Base-by-base conservation (phyloP, 768 basidiomycete species). In the Agaricus sinodeliciosus region DNA sequence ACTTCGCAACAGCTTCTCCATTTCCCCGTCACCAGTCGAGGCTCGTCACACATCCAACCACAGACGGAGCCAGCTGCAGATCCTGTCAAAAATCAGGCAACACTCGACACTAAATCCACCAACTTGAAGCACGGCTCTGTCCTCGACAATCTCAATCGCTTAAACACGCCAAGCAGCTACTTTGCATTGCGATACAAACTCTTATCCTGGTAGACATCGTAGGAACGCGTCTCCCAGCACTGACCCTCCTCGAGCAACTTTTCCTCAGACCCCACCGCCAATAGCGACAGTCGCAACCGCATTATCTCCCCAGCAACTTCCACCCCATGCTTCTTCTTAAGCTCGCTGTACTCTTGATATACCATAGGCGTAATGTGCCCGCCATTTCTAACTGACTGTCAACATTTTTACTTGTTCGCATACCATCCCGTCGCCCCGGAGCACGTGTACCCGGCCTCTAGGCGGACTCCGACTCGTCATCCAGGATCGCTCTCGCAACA, bases 381-480 rank as follows among this genome's bases (percentile, higher is more conserved):
- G 1, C 85, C 86, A 54, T 87, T 88, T 58, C 86, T 85, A 58
- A 37, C 43, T 25, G 9, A 37, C 25, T 13, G 16, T 41, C 45
- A 41, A 27, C 37, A n/a, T 3, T 12, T 8, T 31, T 22, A 49
- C 22, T 54, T 9, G 40, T 43, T 44, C 16, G 34, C 72, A n/a
- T 53, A 82, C 84, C 86, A 73, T 35, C 79, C 87, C 0, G 86
- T 87, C 6, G 87, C 87, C 0, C 87, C 87, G 0, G 84, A 86
- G 59, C 87, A 89, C 0, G 74, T 73, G 9, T 87, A 86, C 49
- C 92, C 69, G 3, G 91, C 92, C 59, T 95, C 92, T 18, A 95
- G 74, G 72, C 92, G 82, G 18, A 90, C 78, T 2, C 94, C 64
- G 35, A 69, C 67, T 62, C 63, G 22, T 60, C 64, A 8, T 60